phyloP scores from a whole-genome alignment of 2,329 filamentous ascomycete genomes.

The Penicillium sp. region DNA sequence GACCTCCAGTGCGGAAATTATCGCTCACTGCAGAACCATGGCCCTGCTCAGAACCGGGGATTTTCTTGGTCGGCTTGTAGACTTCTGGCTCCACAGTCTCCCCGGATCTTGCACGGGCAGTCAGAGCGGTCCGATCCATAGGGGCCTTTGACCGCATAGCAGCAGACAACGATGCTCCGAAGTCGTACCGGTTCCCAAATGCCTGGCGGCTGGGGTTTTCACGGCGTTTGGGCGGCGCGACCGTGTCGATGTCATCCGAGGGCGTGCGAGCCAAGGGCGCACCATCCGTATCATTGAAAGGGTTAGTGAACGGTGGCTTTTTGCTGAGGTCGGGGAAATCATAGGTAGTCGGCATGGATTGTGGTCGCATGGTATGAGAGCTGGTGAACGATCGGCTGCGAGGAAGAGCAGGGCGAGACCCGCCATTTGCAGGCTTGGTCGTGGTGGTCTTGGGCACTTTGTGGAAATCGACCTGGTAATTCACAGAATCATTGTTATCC shows the following conservation, averaged over 20 bases:
- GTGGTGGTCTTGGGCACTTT: slow-evolving; percentile 68
- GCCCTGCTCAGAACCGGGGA: slow-evolving; percentile 11
- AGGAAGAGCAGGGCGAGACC: slow-evolving; percentile 57
- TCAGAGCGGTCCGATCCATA: slow-evolving; percentile 61
- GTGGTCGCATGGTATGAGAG: slow-evolving; percentile 49
- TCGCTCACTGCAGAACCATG: slow-evolving; percentile 21
- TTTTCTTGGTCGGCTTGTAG: slow-evolving; percentile 11
- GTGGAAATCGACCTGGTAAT: slow-evolving; percentile 91
- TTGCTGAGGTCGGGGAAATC: slow-evolving; percentile 66
- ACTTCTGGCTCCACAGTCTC: slow-evolving; percentile 11
- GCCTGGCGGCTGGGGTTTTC: slow-evolving; percentile 60
- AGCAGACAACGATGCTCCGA: slow-evolving; percentile 83
- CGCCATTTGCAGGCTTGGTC: slow-evolving; percentile 47
- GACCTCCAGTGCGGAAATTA: slow-evolving; percentile 9
- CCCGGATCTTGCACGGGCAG: slow-evolving; percentile 55
- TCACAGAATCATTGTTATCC: slow-evolving; percentile 86
- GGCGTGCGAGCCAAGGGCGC: slow-evolving; percentile 72
- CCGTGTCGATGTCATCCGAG: slow-evolving; percentile 63
- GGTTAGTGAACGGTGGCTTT: slow-evolving; percentile 56
- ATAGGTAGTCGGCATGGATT: slow-evolving; percentile 58
- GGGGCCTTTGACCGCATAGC: slow-evolving; percentile 66
- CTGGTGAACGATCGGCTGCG: slow-evolving; percentile 62
- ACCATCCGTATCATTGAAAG: slow-evolving; percentile 61
- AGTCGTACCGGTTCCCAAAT: slow-evolving; percentile 94
- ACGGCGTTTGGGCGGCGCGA: slow-evolving; percentile 49